A percentile compares a stretch with the other conserved stretches of the same genome.
Conservation (phyloP, 768 basidiomycete genomes). For the Tylopilus sp. region DNA sequence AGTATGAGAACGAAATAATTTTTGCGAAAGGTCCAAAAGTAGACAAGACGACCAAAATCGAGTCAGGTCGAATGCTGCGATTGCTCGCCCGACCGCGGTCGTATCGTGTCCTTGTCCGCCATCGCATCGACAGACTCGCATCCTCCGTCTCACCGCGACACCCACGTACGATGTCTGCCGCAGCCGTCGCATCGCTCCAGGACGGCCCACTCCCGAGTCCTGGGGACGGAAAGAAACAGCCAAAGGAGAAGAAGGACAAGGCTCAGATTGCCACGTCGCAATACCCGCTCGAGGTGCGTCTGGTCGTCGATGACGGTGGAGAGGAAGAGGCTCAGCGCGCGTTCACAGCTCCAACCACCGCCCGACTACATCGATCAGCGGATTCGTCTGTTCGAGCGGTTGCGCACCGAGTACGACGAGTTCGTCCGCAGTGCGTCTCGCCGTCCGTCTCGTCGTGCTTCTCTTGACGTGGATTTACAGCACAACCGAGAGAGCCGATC, state of each 20-base stretch:
- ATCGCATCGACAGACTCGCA: slow-evolving; percentile 6
- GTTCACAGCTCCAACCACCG: slow-evolving; percentile 75
- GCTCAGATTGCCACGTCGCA: slow-evolving; percentile 33
- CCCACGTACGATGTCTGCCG: slow-evolving; percentile 45
- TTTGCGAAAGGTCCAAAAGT: slow-evolving; percentile 22
- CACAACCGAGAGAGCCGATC: slow-evolving; percentile 82
- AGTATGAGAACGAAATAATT: neutral
- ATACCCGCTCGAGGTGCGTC: slow-evolving; percentile 61
- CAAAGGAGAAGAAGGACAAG: slow-evolving; percentile 47
- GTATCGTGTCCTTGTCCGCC: slow-evolving; percentile 22
- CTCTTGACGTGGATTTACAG: slow-evolving; percentile 22
- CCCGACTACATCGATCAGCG: slow-evolving; percentile 89
- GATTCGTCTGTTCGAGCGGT: slow-evolving; percentile 82
- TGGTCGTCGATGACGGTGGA: neutral
- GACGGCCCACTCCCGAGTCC: slow-evolving; percentile 39
- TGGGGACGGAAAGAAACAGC: slow-evolving; percentile 33
- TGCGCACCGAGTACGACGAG: slow-evolving; percentile 81
- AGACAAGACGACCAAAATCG: slow-evolving; percentile 7
- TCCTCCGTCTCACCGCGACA: neutral
- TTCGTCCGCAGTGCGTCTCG: slow-evolving; percentile 62
- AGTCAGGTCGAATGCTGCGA: slow-evolving; percentile 33
- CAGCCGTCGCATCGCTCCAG: slow-evolving; percentile 45
- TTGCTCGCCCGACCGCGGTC: slow-evolving; percentile 31
- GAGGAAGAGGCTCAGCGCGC: no score
- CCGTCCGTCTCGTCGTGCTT: neutral